These are phyloP conservation scores for Somion occarium DNA, from an alignment of 1,284 basidiomycete species.

Conservation along the genomic window DNA sequence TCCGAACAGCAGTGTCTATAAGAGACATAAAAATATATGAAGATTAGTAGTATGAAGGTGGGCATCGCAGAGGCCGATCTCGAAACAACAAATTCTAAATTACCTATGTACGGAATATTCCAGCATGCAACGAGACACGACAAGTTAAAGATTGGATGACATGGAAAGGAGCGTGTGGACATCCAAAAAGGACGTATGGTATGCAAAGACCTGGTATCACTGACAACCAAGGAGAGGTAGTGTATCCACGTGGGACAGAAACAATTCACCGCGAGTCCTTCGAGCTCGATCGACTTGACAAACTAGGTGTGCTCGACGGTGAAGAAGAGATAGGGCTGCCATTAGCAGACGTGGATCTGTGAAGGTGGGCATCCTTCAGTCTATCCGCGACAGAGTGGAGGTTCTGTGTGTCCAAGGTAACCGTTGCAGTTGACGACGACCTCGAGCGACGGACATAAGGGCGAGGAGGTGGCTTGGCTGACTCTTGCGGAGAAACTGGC, in stretches of 20 bases:
- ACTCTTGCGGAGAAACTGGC: slow-evolving; percentile 16
- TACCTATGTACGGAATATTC: no score
- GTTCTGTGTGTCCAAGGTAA: slow-evolving; percentile 14
- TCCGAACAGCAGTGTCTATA: no score
- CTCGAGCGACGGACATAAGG: slow-evolving; percentile 54
- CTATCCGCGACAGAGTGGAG: neutral
- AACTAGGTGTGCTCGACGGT: neutral
- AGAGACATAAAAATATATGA: no score
- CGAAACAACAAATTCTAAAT: no score
- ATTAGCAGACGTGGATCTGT: neutral
- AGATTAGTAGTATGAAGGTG: no score
- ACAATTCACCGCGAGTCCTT: neutral
- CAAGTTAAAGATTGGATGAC: no score
- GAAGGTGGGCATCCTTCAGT: neutral
- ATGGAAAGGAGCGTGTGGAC: no score
- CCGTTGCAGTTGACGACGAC: slow-evolving; percentile 42
- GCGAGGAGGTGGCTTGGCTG: slow-evolving; percentile 39
- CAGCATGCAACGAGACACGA: no score
- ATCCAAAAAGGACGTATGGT: no score
- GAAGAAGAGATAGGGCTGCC: slow-evolving; percentile 3
- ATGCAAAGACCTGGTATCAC: no score
- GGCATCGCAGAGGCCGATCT: no score
- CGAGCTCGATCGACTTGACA: slow-evolving; percentile 1
- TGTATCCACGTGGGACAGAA: neutral
- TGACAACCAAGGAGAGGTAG: neutral